These are phyloP conservation scores for Akanthomyces lecanii DNA, from an alignment of 2,329 filamentous ascomycete species.

Conservation along the genomic window DNA sequence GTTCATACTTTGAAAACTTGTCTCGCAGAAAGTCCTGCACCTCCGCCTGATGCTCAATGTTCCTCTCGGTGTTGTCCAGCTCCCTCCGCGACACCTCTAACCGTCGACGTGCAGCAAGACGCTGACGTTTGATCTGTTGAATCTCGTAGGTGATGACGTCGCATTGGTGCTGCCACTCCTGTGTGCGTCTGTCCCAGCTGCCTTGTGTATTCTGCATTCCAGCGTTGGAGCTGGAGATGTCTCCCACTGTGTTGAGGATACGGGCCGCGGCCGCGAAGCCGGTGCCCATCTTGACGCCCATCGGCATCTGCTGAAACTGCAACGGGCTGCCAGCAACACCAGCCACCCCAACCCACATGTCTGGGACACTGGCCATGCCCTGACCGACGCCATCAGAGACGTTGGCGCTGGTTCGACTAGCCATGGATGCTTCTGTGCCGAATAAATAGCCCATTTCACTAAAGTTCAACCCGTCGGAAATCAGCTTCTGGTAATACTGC, in stretches of 20 bases:
- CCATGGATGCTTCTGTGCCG: constrained; percentile 11
- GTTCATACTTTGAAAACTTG: constrained; percentile 16
- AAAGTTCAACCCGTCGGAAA: constrained; percentile 8
- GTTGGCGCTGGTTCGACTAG: constrained; percentile 11
- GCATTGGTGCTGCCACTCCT: constrained; percentile 16
- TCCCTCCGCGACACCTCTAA: constrained; percentile 13
- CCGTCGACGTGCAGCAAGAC: constrained; percentile 11
- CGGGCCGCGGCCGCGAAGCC: constrained; percentile 13
- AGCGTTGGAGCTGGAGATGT: constrained; percentile 9
- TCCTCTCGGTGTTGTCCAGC: constrained; percentile 13
- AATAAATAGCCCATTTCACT: constrained; percentile 10
- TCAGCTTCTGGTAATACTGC: constrained; percentile 12
- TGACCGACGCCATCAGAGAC: constrained; percentile 9
- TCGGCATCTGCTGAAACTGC: constrained; percentile 15
- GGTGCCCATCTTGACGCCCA: constrained; percentile 15
- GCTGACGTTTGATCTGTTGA: constrained; percentile 17
- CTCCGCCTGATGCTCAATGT: constrained; percentile 13
- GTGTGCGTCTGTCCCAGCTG: constrained; percentile 13
- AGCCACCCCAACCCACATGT: constrained; percentile 14
- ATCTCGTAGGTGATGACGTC: constrained; percentile 17
- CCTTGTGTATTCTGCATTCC: constrained; percentile 2
- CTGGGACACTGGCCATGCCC: constrained; percentile 9
- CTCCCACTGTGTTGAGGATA: constrained; percentile 12
- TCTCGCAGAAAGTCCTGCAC: constrained; percentile 12
- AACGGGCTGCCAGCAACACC: constrained; percentile 1